Evolutionary conservation across 768 basidiomycete species (phyloP).

Genomic region (Lentinus tigrinus): DNA sequence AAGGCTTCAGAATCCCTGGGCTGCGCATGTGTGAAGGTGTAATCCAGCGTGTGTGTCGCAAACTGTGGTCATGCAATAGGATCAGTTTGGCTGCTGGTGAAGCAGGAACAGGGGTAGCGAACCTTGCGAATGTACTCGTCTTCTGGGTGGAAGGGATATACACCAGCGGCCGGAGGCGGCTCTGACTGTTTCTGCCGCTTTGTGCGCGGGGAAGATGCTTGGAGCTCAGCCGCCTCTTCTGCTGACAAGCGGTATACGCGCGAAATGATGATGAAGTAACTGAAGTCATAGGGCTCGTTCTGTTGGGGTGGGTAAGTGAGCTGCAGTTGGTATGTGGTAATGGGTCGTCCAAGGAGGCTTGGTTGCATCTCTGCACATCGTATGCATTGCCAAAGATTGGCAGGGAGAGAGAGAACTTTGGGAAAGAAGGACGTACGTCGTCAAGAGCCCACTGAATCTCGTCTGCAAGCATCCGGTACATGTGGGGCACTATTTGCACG

Average conservation of each 20-base stretch:
- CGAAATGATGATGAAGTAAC: conserved; percentile 74
- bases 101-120: conserved; percentile 20
- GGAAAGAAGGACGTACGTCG: conserved; percentile 45
- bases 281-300: conserved; percentile 68
- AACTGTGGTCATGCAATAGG: conserved; percentile 35
- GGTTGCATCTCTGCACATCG: neutral
- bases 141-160: conserved; percentile 83
- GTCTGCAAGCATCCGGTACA: conserved; percentile 85
- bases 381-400: neutral
- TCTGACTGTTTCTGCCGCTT: conserved; percentile 44
- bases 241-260: conserved; percentile 73
- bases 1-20: conserved; percentile 65
- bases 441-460: conserved; percentile 76
- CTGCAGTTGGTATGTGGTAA: too few species aligned
- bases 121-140: conserved; percentile 75
- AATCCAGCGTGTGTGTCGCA: conserved; percentile 52
- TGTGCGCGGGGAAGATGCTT: conserved; percentile 35
- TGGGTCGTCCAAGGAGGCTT: too few species aligned
- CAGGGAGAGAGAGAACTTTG: neutral
- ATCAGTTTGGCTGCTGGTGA: neutral
- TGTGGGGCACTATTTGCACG: conserved; percentile 85
- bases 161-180: conserved; percentile 33
- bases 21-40: conserved; percentile 49
- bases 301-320: conserved; percentile 11
- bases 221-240: conserved; percentile 62